Percentiles rank a stretch among this genome's conserved stretches.
Evolutionary conservation across 805 yeast genomes (phyloP).

Genomic region (Monosporozyma solicola): DNA sequence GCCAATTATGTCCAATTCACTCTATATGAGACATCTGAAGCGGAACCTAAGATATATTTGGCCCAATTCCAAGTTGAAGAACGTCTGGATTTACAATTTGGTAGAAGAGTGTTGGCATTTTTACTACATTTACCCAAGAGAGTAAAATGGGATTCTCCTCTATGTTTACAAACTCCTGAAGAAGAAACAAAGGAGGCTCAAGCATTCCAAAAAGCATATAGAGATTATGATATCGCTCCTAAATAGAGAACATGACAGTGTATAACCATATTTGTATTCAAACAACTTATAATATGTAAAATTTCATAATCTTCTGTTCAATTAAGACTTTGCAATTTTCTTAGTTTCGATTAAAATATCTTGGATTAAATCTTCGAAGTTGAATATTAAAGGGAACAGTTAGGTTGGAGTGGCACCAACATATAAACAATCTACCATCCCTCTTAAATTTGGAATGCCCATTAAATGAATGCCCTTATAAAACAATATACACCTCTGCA

Average conservation of each 20-base stretch:
- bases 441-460: not conserved
- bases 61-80: slow-evolving; percentile 28
- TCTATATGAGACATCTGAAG: slow-evolving; percentile 26
- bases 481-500: not conserved
- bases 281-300: not conserved
- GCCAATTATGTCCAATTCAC: slow-evolving; percentile 30
- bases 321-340: not conserved
- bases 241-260: not conserved
- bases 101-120: slow-evolving; percentile 67
- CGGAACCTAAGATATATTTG: slow-evolving; percentile 26
- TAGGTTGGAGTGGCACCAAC: not conserved
- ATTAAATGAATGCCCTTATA: not conserved
- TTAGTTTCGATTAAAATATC: not conserved
- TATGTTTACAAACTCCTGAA: slow-evolving; percentile 52
- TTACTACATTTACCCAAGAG: slow-evolving; percentile 53
- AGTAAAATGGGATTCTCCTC: slow-evolving; percentile 56
- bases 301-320: not conserved
- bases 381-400: not conserved
- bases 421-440: not conserved
- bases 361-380: not conserved
- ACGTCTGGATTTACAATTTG: slow-evolving; percentile 69
- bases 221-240: slow-evolving; percentile 40
- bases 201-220: slow-evolving; percentile 48
- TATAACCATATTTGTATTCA: not conserved
- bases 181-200: slow-evolving; percentile 60